Conservation (phyloP, 2,329 filamentous ascomycete genomes). For the Tolypocladium nubicola region DNA sequence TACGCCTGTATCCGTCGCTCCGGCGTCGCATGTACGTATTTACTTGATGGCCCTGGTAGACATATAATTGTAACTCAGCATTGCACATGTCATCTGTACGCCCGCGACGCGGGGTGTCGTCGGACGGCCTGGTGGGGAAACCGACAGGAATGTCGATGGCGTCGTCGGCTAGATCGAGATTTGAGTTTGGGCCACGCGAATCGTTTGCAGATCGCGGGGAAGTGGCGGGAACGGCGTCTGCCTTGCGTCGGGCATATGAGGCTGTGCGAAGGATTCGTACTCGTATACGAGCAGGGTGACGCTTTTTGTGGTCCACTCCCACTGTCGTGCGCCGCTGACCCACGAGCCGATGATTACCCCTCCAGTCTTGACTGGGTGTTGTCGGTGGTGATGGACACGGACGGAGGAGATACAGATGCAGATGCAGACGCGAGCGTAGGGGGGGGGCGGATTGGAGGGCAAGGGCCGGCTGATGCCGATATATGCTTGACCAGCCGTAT, state of each 20-base stretch:
- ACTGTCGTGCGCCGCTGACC: background rate
- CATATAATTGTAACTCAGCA: slow-evolving; percentile 20
- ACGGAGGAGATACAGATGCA: no score
- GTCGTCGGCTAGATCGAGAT: background rate
- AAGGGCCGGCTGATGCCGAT: background rate
- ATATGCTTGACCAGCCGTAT: background rate
- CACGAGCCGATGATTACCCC: background rate
- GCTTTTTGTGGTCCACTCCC: background rate
- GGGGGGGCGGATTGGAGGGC: background rate
- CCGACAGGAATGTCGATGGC: background rate
- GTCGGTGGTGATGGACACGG: no score
- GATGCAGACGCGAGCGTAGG: background rate
- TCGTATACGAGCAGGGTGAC: background rate
- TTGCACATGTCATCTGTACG: slow-evolving; percentile 10
- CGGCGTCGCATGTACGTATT: slow-evolving; percentile 9
- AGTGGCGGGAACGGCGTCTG: background rate
- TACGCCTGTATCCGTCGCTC: slow-evolving; percentile 5
- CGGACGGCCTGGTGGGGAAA: background rate
- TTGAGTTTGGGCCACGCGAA: background rate
- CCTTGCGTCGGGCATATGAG: background rate
- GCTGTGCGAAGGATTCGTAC: background rate
- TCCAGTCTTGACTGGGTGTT: background rate
- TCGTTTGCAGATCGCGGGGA: background rate
- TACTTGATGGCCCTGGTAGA: slow-evolving; percentile 22
- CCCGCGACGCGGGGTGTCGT: background rate